Percentiles rank a stretch among this genome's conserved stretches.
phyloP scores from a whole-genome alignment of 2,329 filamentous ascomycete species.

The Paraphaeosphaeria sporulosa region DNA sequence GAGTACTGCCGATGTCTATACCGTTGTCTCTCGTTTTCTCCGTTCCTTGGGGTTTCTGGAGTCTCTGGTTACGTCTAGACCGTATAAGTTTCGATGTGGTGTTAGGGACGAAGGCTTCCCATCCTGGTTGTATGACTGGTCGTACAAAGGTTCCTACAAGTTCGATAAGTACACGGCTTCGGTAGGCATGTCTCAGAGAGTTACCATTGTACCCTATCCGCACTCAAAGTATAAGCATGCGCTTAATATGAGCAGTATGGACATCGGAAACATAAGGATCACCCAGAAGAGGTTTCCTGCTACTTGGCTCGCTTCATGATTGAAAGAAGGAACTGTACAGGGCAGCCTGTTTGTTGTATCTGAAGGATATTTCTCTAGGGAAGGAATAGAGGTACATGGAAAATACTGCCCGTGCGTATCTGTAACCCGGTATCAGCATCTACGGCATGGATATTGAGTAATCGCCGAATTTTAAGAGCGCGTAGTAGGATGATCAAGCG shows the following conservation, averaged over 20 bases:
- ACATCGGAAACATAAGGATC: background rate
- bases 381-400: background rate
- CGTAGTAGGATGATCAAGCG: background rate
- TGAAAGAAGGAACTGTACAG: conserved; percentile 4
- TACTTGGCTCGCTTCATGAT: background rate
- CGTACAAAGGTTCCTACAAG: background rate
- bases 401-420: background rate
- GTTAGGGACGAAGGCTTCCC: background rate
- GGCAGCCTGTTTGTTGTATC: background rate
- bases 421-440: background rate
- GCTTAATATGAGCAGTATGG: conserved; percentile 1
- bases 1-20: conserved; percentile 8
- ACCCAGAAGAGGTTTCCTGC: conserved; percentile 4
- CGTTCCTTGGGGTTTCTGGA: conserved; percentile 6
- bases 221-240: background rate
- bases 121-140: conserved; percentile 12
- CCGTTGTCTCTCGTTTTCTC: conserved; percentile 3
- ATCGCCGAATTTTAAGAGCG: background rate
- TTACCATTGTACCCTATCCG: background rate
- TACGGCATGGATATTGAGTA: background rate
- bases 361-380: background rate
- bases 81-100: background rate
- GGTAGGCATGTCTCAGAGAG: conserved; percentile 1
- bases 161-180: conserved; percentile 6
- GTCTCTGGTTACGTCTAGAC: conserved; percentile 4